phyloP scores from a whole-genome alignment of 2,329 filamentous ascomycete genomes.

The Neodidymelliopsis sp. region DNA sequence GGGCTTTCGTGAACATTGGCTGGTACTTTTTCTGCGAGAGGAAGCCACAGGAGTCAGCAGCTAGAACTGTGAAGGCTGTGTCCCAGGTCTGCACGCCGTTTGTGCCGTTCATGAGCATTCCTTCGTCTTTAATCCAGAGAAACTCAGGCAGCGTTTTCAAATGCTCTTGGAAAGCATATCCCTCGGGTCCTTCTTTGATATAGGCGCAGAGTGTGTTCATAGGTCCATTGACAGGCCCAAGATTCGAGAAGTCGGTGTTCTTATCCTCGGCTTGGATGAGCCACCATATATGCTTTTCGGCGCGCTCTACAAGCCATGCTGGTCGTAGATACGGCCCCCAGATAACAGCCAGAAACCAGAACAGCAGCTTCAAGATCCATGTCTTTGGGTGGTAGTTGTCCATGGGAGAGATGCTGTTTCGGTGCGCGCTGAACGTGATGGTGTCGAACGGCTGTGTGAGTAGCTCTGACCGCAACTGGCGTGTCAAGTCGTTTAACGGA shows the following conservation, averaged over 20 bases:
- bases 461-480: constrained; percentile 78
- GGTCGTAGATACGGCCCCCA: constrained; percentile 81
- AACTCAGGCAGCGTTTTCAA: constrained; percentile 84
- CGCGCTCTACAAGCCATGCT: constrained; percentile 69
- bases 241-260: constrained; percentile 85
- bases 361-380: constrained; percentile 78
- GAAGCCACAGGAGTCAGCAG: constrained; percentile 79
- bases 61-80: constrained; percentile 87
- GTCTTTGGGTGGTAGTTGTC: constrained; percentile 97
- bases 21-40: constrained; percentile 79
- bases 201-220: constrained; percentile 92
- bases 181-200: constrained; percentile 80
- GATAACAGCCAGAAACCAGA: constrained; percentile 79
- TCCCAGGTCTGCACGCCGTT: constrained; percentile 99
- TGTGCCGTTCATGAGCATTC: constrained; percentile 93
- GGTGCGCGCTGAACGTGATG: constrained; percentile 78
- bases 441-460: constrained; percentile 79
- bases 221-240: constrained; percentile 88
- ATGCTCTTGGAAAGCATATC: constrained; percentile 75
- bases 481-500: constrained; percentile 76
- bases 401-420: constrained; percentile 78
- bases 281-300: constrained; percentile 82
- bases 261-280: constrained; percentile 90
- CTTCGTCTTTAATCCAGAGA: constrained; percentile 89
- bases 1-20: constrained; percentile 81